Conservation (phyloP, 441 rosid species). For the Populus tomentosa region DNA sequence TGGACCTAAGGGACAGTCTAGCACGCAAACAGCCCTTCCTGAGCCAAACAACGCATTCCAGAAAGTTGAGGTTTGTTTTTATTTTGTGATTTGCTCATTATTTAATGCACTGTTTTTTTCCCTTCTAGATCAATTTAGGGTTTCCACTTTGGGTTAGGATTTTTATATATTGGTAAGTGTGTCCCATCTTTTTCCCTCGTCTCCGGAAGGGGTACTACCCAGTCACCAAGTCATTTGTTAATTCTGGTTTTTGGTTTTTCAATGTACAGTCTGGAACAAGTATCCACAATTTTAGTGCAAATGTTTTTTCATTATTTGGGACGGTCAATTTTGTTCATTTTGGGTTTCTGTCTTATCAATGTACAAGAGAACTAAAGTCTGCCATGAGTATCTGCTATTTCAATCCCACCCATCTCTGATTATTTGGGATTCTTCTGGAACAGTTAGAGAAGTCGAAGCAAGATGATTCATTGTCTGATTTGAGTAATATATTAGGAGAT, state of each 20-base stretch:
- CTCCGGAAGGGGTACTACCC: background rate
- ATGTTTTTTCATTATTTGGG: background rate
- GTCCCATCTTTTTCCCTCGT: background rate
- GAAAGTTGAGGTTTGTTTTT: constrained; percentile 60
- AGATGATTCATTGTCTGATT: constrained; percentile 70
- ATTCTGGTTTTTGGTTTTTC: background rate
- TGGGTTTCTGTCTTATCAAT: background rate
- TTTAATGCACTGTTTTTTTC: background rate
- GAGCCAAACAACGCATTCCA: constrained; percentile 48
- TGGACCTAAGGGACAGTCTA: constrained; percentile 36
- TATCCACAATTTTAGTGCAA: background rate
- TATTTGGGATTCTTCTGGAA: constrained; percentile 13
- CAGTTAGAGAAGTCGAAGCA: constrained; percentile 82
- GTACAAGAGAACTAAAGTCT: background rate
- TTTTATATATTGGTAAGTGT: background rate
- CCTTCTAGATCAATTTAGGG: background rate
- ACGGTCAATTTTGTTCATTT: background rate
- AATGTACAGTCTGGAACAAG: background rate
- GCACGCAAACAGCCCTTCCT: constrained; percentile 23
- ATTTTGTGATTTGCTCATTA: background rate
- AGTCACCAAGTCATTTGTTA: background rate
- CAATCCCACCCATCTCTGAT: background rate
- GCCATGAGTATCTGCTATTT: background rate
- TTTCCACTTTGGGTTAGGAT: background rate
- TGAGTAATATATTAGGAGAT: constrained; percentile 72